These are phyloP conservation scores for Arthrobotrys pseudoclavata DNA, from an alignment of 2,329 filamentous ascomycete genomes.

Conservation along the genomic window DNA sequence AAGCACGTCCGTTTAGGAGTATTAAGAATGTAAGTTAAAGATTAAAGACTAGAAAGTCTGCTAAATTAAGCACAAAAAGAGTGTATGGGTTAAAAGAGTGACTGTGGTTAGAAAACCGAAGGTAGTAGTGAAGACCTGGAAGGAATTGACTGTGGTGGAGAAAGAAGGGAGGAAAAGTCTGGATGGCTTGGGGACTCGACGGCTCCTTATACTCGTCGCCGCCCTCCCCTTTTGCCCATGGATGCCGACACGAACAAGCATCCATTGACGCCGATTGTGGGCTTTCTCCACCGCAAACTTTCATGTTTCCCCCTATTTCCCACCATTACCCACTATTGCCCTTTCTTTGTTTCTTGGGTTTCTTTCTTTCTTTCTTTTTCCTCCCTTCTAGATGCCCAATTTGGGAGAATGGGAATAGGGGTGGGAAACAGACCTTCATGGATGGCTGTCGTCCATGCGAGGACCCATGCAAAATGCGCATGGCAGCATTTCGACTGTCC, in stretches of 20 bases:
- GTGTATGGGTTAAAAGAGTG: conserved; percentile 58
- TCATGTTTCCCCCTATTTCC: conserved; percentile 17
- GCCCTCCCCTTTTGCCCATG: too few relatives aligned
- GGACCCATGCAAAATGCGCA: conserved; percentile 46
- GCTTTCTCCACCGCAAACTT: conserved; percentile 51
- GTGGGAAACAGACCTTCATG: conserved; percentile 32
- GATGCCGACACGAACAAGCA: too few relatives aligned
- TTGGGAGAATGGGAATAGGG: conserved; percentile 54
- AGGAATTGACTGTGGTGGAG: conserved; percentile 61
- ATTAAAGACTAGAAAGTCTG: conserved; percentile 40
- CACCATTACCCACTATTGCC: not conserved
- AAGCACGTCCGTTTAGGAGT: conserved; percentile 53
- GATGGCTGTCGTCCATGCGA: conserved; percentile 32
- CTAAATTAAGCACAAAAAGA: conserved; percentile 52
- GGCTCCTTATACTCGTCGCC: conserved; percentile 59
- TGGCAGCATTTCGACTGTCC: conserved; percentile 35
- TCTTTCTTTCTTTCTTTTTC: conserved; percentile 19
- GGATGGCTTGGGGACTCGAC: conserved; percentile 48
- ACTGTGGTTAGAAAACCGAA: conserved; percentile 60
- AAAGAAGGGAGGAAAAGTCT: conserved; percentile 51
- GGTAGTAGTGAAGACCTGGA: conserved; percentile 57
- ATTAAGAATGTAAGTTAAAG: conserved; percentile 58
- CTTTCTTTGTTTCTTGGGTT: conserved; percentile 13
- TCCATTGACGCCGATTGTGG: conserved; percentile 47
- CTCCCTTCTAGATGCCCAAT: conserved; percentile 42